phyloP scores from a whole-genome alignment of 495 filamentous ascomycete genomes.

The Eremomyces bilateralis region DNA sequence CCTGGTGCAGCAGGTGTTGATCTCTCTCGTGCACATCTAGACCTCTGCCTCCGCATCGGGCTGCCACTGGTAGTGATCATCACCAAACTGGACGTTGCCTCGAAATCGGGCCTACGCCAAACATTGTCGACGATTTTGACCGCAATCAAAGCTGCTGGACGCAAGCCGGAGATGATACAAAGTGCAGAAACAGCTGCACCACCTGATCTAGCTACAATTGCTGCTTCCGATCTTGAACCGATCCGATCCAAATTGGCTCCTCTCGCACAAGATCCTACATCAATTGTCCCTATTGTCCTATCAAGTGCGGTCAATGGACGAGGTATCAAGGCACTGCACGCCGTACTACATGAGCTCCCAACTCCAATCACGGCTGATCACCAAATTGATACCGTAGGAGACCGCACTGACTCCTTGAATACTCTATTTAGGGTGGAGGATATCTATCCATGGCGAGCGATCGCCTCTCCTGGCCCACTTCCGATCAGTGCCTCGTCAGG shows the following conservation, averaged over 20 bases:
- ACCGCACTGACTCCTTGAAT: slow-evolving; percentile 8
- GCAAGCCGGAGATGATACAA: slow-evolving; percentile 50
- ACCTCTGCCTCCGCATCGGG: slow-evolving; percentile 59
- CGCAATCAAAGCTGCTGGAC: slow-evolving; percentile 47
- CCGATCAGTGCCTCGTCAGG: too few relatives aligned
- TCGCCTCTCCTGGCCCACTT: too few relatives aligned
- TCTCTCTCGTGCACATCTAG: slow-evolving; percentile 58
- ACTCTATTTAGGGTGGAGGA: slow-evolving; percentile 79
- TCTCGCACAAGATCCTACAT: slow-evolving; percentile 11
- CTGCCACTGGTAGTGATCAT: slow-evolving; percentile 60
- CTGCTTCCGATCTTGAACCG: slow-evolving; percentile 7
- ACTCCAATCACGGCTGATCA: slow-evolving; percentile 26
- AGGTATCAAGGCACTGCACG: slow-evolving; percentile 63
- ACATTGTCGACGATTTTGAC: slow-evolving; percentile 57
- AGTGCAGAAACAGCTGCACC: too few relatives aligned
- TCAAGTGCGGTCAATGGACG: slow-evolving; percentile 73
- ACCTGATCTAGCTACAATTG: slow-evolving; percentile 11
- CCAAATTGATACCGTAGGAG: slow-evolving; percentile 2
- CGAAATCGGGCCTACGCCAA: slow-evolving; percentile 38
- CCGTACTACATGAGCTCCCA: slow-evolving; percentile 56
- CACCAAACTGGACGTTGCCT: slow-evolving; percentile 79
- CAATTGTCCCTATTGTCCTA: slow-evolving; percentile 59
- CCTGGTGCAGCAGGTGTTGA: slow-evolving; percentile 36
- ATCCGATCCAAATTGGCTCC: slow-evolving; percentile 5
- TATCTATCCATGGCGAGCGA: too few relatives aligned